These are phyloP conservation scores for Phellinidium pouzarii DNA, from an alignment of 1,284 basidiomycete genomes.

Conservation along the genomic window DNA sequence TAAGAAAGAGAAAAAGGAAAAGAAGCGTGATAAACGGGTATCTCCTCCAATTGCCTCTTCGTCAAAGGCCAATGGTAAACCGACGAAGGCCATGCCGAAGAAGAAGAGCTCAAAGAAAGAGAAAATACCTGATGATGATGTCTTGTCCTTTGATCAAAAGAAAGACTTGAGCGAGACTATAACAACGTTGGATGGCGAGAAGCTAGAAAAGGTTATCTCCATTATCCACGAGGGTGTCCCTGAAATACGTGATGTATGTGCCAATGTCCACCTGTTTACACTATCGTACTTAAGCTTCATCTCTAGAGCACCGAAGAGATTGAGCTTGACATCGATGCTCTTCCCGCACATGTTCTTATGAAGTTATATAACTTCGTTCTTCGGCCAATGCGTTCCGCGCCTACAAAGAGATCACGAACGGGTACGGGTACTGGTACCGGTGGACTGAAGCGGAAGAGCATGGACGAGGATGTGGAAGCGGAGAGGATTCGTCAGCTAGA, in stretches of 20 bases:
- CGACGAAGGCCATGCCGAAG: constrained; percentile 37
- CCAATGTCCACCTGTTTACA: constrained; percentile 9
- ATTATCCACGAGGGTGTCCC: constrained; percentile 90
- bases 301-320: constrained; percentile 88
- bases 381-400: constrained; percentile 55
- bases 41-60: constrained; percentile 48
- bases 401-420: constrained; percentile 56
- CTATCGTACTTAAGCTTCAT: constrained; percentile 13
- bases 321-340: constrained; percentile 89
- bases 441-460: constrained; percentile 83
- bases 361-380: constrained; percentile 94
- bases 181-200: constrained; percentile 66
- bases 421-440: constrained; percentile 79
- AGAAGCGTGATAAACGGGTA: constrained; percentile 42
- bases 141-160: constrained; percentile 88
- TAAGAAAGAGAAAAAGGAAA: constrained; percentile 61
- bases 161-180: constrained; percentile 94
- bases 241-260: constrained; percentile 81
- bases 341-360: constrained; percentile 77
- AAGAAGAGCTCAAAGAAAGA: constrained; percentile 40
- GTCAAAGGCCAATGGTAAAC: constrained; percentile 47
- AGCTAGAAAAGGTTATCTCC: constrained; percentile 79
- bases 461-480: constrained; percentile 84
- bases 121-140: constrained; percentile 51
- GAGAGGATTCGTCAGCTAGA: constrained; percentile 88